phyloP scores from a whole-genome alignment of 1,139 yeast genomes.

The Kodamaea sp. region DNA sequence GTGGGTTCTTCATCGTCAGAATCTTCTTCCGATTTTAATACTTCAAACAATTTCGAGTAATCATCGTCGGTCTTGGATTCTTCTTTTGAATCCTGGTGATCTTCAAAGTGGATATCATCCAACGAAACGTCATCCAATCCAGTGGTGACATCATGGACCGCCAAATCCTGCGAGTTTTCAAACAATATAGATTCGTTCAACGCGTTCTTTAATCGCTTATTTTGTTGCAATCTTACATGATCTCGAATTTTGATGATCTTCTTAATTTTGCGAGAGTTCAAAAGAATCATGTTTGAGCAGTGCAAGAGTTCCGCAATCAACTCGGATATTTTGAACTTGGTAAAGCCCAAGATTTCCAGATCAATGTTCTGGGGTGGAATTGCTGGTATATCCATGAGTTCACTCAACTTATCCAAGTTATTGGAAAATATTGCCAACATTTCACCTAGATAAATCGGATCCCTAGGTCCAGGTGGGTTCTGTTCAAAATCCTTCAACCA shows the following conservation, averaged over 20 bases:
- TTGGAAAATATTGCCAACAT: constrained; percentile 44
- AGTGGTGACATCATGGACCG: constrained; percentile 31
- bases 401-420: constrained; percentile 33
- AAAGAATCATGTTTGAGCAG: constrained; percentile 51
- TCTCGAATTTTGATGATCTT: constrained; percentile 40
- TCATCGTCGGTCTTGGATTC: constrained; percentile 12
- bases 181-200: constrained; percentile 28
- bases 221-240: constrained; percentile 34
- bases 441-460: constrained; percentile 48
- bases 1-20: constrained; percentile 51
- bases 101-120: constrained; percentile 30
- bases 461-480: constrained; percentile 49
- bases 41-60: constrained; percentile 15
- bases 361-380: constrained; percentile 24
- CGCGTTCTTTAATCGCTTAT: constrained; percentile 33
- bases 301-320: constrained; percentile 48
- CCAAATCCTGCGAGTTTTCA: constrained; percentile 10
- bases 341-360: constrained; percentile 36
- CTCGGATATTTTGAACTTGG: constrained; percentile 46
- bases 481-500: constrained; percentile 52
- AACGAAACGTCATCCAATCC: constrained; percentile 44
- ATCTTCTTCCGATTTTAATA: constrained; percentile 29
- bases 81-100: constrained; percentile 3
- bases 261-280: constrained; percentile 42
- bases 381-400: constrained; percentile 24